Percentiles rank a stretch among this genome's conserved stretches.
Conservation (phyloP, 257 asterid species). For the Fraxinus americana region DNA sequence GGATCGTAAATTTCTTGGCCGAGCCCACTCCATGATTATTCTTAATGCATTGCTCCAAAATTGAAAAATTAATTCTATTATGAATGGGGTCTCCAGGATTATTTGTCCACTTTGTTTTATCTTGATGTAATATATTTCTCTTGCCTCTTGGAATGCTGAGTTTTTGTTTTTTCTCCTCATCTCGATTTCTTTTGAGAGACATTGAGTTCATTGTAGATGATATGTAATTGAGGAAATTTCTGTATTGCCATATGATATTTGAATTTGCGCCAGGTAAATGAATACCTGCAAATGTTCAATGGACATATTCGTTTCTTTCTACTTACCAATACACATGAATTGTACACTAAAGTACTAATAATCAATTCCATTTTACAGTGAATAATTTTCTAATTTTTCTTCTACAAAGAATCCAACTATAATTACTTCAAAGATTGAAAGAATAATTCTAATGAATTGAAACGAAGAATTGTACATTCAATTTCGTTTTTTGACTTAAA, state of each 20-base stretch:
- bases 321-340: background rate
- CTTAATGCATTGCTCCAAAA: background rate
- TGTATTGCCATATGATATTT: background rate
- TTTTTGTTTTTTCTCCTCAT: conserved; percentile 1
- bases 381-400: too few species aligned
- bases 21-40: conserved; percentile 44
- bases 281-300: background rate
- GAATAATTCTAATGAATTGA: background rate
- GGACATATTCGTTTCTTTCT: background rate
- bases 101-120: conserved; percentile 11
- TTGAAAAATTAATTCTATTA: background rate
- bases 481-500: background rate
- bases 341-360: too few species aligned
- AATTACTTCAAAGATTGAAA: background rate
- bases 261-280: background rate
- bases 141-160: conserved; percentile 22
- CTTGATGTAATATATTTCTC: conserved; percentile 23
- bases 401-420: too few species aligned
- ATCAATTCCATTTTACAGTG: too few species aligned
- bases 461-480: background rate
- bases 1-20: conserved; percentile 77
- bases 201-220: conserved; percentile 7
- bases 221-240: background rate
- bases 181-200: conserved; percentile 13
- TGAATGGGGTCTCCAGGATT: background rate